These are phyloP conservation scores for Annulohypoxylon truncatum DNA, from an alignment of 2,329 filamentous ascomycete genomes.

Conservation along the genomic window DNA sequence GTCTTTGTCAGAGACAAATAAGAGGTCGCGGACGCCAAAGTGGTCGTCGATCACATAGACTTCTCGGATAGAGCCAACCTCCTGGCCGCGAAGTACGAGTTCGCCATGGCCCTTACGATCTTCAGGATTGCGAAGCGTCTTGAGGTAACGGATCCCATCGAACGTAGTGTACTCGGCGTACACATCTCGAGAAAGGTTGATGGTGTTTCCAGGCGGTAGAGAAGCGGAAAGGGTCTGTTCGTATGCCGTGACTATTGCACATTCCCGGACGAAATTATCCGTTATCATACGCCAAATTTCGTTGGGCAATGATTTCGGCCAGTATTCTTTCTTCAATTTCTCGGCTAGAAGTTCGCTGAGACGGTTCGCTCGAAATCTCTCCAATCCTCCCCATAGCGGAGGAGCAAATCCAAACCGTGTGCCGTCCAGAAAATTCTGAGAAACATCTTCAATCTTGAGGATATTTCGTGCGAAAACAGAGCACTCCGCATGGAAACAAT, in stretches of 20 bases:
- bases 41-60: neutral
- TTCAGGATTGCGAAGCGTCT: neutral
- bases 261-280: neutral
- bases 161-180: neutral
- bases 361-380: neutral
- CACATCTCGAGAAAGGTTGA: neutral
- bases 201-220: neutral
- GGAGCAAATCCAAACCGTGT: neutral
- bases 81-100: neutral
- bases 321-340: neutral
- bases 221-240: neutral
- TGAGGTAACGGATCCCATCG: neutral
- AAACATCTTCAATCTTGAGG: neutral
- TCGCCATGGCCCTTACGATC: neutral
- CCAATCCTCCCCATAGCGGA: neutral
- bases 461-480: neutral
- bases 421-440: neutral
- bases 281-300: neutral
- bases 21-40: neutral
- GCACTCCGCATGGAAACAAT: neutral
- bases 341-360: neutral
- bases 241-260: neutral
- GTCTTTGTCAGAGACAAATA: neutral
- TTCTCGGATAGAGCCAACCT: neutral
- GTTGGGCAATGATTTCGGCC: neutral